These are phyloP conservation scores for Gracilaria gracilis DNA, from an alignment of 23 red algal species.

Conservation along the genomic window DNA sequence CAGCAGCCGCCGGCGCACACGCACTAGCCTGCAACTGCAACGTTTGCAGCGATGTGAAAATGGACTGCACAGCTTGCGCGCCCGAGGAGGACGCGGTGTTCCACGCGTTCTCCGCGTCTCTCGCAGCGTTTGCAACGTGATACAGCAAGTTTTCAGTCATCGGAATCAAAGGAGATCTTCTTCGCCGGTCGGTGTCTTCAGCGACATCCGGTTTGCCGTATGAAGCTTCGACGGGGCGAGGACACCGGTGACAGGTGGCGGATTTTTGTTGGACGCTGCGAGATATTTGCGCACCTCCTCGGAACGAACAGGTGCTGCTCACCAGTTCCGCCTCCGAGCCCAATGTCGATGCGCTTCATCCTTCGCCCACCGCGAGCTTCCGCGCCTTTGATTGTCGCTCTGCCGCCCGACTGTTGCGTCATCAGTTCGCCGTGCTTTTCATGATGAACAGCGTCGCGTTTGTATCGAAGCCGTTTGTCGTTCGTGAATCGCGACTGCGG, in stretches of 20 bases:
- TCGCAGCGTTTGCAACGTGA: neutral
- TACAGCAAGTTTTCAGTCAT: neutral
- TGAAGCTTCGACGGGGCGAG: too few relatives aligned
- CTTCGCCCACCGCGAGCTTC: too few relatives aligned
- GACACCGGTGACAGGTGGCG: too few relatives aligned
- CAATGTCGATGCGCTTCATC: neutral
- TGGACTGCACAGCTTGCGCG: neutral
- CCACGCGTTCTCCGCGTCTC: neutral
- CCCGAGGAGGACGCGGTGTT: neutral
- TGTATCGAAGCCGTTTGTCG: neutral
- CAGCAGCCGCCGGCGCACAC: neutral
- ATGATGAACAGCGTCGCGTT: conserved; percentile 7
- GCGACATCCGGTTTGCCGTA: too few relatives aligned
- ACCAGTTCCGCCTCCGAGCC: neutral
- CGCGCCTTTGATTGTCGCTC: too few relatives aligned
- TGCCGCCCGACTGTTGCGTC: too few relatives aligned
- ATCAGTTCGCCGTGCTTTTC: neutral
- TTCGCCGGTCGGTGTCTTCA: too few relatives aligned
- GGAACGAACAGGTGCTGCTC: neutral
- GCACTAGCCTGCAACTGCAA: neutral
- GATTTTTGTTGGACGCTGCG: neutral
- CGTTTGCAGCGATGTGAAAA: neutral
- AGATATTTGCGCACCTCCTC: conserved; percentile 17
- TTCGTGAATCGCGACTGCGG: neutral
- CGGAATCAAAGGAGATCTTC: too few relatives aligned